These are phyloP conservation scores for Alternaria atra DNA, from an alignment of 2,329 filamentous ascomycete species.

Conservation along the genomic window DNA sequence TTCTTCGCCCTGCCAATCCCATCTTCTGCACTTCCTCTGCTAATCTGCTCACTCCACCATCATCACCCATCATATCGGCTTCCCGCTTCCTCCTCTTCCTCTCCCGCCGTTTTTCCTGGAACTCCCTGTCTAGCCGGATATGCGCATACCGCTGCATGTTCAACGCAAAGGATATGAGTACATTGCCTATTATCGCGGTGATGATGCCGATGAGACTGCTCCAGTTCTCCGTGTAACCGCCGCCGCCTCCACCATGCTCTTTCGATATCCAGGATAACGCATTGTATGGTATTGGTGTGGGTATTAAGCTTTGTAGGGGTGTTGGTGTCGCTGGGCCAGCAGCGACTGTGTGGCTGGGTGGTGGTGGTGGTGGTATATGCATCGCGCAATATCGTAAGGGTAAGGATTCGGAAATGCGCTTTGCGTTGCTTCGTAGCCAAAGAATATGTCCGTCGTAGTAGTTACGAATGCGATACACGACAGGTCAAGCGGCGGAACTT, in stretches of 20 bases:
- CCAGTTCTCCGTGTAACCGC: constrained; percentile 64
- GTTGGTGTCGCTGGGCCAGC: constrained; percentile 31
- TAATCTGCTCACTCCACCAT: constrained; percentile 36
- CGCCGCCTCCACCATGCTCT: constrained; percentile 10
- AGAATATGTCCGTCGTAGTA: background rate
- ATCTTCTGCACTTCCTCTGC: constrained; percentile 41
- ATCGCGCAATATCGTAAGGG: constrained; percentile 23
- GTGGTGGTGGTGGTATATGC: constrained; percentile 28
- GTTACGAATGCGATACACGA: background rate
- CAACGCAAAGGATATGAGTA: constrained; percentile 92
- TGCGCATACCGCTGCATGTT: constrained; percentile 98
- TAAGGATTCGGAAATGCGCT: constrained; percentile 1
- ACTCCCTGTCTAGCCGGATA: constrained; percentile 79
- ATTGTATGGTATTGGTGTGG: constrained; percentile 24
- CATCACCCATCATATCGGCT: constrained; percentile 14
- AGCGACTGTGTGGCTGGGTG: constrained; percentile 28
- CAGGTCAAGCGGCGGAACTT: background rate
- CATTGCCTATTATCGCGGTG: constrained; percentile 90
- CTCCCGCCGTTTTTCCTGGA: constrained; percentile 58
- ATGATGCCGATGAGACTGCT: constrained; percentile 94
- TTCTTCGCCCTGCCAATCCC: constrained; percentile 12
- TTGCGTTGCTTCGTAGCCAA: background rate
- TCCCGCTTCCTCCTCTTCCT: constrained; percentile 40
- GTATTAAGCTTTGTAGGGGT: background rate
- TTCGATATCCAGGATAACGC: constrained; percentile 20